A percentile compares a stretch with the other conserved stretches of the same genome.
phyloP scores from a whole-genome alignment of 176 grass and related monocot genomes.

The Neostapfia colusana region DNA sequence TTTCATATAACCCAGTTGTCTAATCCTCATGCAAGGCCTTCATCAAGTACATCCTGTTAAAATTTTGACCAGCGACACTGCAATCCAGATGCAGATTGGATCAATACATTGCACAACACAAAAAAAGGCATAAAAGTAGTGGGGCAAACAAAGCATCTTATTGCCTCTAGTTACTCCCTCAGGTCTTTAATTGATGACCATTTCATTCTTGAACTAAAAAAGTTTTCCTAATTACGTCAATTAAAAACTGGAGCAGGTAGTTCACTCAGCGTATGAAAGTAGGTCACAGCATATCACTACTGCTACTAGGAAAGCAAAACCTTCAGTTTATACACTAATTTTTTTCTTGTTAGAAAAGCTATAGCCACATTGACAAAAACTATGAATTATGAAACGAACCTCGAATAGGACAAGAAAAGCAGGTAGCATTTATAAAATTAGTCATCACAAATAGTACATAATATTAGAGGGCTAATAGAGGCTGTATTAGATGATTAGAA shows the following conservation, averaged over 20 bases:
- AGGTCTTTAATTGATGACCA: no score
- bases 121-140: neutral
- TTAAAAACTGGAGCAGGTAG: no score
- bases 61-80: constrained; percentile 86
- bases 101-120: neutral
- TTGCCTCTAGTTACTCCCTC: neutral
- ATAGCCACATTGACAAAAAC: neutral
- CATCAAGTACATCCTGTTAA: constrained; percentile 78
- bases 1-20: constrained; percentile 26
- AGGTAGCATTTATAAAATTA: neutral
- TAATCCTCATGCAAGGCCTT: constrained; percentile 78
- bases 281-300: neutral
- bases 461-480: no score
- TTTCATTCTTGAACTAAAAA: no score
- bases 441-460: no score
- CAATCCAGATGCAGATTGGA: constrained; percentile 11
- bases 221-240: no score
- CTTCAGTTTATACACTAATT: neutral
- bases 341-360: neutral
- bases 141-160: neutral
- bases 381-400: neutral
- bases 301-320: neutral
- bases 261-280: neutral
- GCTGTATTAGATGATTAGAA: no score
- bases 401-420: neutral